phyloP scores from a whole-genome alignment of 192 early-diverging fungal species.

The Mortierella claussenii region DNA sequence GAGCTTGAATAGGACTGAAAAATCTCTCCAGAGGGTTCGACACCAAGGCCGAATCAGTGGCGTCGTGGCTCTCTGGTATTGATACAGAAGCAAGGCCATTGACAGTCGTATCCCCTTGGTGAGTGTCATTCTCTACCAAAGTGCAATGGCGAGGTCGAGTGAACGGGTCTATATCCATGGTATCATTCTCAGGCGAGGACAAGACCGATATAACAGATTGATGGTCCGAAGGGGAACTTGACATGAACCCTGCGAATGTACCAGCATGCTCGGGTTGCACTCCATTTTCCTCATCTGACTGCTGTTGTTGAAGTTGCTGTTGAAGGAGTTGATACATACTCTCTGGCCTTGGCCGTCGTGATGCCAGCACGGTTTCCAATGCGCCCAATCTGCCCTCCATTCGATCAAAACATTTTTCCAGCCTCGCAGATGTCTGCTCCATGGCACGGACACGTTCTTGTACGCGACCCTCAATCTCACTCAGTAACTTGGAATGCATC shows the following conservation, averaged over 20 bases:
- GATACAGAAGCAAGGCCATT: background rate
- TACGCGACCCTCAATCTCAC: constrained; percentile 48
- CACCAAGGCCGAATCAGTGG: background rate
- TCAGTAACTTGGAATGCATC: constrained; percentile 49
- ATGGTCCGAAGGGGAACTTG: constrained; percentile 18
- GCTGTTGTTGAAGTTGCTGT: constrained; percentile 47
- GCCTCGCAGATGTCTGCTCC: constrained; percentile 42
- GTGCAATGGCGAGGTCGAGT: constrained; percentile 22
- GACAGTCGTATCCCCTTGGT: background rate
- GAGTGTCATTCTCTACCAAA: constrained; percentile 22
- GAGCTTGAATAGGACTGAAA: constrained; percentile 8
- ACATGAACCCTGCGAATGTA: constrained; percentile 36
- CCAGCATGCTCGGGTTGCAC: constrained; percentile 16
- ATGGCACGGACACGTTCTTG: constrained; percentile 47
- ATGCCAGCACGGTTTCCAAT: constrained; percentile 44
- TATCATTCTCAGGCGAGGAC: constrained; percentile 12
- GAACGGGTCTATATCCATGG: background rate
- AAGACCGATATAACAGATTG: constrained; percentile 30
- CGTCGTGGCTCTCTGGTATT: background rate
- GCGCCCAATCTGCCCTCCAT: constrained; percentile 48
- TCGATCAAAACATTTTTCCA: constrained; percentile 49
- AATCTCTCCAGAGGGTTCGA: constrained; percentile 20
- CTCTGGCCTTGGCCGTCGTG: constrained; percentile 47
- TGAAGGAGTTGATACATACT: constrained; percentile 51
- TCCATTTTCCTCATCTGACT: constrained; percentile 6